A percentile compares a stretch with the other conserved stretches of the same genome.
Conservation (phyloP, 768 basidiomycete genomes). For the Phlegmacium glaucopus region DNA sequence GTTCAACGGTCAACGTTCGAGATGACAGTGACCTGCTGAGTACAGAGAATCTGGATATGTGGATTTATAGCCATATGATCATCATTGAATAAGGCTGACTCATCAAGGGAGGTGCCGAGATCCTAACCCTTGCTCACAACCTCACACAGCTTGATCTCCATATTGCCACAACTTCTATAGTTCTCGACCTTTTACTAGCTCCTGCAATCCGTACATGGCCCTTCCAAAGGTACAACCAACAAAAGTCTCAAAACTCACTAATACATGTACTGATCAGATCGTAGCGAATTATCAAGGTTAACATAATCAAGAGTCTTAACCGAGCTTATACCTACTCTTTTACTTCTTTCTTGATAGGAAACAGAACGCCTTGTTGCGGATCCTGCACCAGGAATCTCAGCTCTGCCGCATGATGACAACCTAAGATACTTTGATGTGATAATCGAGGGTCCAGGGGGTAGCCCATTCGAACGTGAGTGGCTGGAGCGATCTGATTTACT, state of each 20-base stretch:
- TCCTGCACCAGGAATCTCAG: conserved; percentile 97
- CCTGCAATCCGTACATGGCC: conserved; percentile 28
- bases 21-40: too few species aligned
- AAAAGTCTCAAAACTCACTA: not conserved
- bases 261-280: conserved; percentile 18
- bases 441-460: conserved; percentile 91
- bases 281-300: conserved; percentile 52
- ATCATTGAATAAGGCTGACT: too few species aligned
- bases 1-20: too few species aligned
- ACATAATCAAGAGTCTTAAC: conserved; percentile 8
- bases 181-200: not conserved
- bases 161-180: conserved; percentile 2
- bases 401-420: conserved; percentile 94
- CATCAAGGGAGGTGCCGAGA: conserved; percentile 5
- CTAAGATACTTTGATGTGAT: conserved; percentile 98
- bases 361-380: conserved; percentile 95
- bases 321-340: not conserved
- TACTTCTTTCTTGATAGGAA: conserved; percentile 53
- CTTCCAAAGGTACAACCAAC: conserved; percentile 46
- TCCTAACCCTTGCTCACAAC: not conserved
- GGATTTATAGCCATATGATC: too few species aligned
- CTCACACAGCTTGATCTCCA: conserved; percentile 6
- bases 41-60: too few species aligned
- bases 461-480: conserved; percentile 78
- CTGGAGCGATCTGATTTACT: not conserved